These are phyloP conservation scores for Suillus weaverae DNA, from an alignment of 768 basidiomycete species.

Conservation along the genomic window DNA sequence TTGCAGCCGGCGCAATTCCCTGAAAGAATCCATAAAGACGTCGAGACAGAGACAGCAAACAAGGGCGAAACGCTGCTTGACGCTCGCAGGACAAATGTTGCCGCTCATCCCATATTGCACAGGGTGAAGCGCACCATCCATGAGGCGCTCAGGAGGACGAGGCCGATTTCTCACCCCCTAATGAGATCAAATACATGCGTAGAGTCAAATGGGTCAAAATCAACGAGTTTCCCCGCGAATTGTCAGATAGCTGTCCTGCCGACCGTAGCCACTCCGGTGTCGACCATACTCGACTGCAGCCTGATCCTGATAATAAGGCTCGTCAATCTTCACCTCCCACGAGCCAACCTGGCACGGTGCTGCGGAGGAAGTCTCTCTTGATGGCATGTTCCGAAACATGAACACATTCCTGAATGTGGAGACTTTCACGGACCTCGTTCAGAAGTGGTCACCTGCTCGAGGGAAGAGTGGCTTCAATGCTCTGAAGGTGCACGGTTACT, in stretches of 20 bases:
- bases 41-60: slow-evolving; percentile 1
- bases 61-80: not conserved
- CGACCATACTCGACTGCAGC: not conserved
- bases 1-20: not conserved
- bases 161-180: not conserved
- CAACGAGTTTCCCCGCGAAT: not conserved
- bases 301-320: not conserved
- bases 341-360: not conserved
- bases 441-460: slow-evolving; percentile 30
- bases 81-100: not conserved
- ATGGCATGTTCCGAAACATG: slow-evolving; percentile 21
- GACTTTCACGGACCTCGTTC: slow-evolving; percentile 24
- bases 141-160: not conserved
- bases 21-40: not conserved
- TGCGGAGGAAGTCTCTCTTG: slow-evolving; percentile 11
- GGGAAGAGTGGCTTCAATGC: slow-evolving; percentile 32
- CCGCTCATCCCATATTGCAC: not conserved
- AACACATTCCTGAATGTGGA: slow-evolving; percentile 20
- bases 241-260: not conserved
- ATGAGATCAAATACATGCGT: not conserved
- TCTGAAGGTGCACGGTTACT: slow-evolving; percentile 24
- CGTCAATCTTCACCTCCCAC: not conserved
- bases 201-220: not conserved
- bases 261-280: not conserved
- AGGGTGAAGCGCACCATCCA: slow-evolving; percentile 3